A percentile compares a stretch with the other conserved stretches of the same genome.
phyloP scores from a whole-genome alignment of 441 rosid genomes.

The Gossypium schwendimanii region DNA sequence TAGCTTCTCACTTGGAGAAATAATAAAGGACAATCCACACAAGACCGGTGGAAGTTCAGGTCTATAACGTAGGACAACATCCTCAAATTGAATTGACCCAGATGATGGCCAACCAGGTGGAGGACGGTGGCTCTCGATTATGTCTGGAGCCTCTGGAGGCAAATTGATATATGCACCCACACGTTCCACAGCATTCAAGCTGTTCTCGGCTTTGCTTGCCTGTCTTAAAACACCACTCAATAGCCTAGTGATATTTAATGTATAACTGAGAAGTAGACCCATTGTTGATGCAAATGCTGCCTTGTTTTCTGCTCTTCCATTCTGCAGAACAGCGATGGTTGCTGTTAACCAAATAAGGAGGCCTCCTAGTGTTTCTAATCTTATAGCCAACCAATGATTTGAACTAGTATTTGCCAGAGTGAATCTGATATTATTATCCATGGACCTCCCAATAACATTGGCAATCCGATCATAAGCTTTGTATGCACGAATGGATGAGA shows the following conservation, averaged over 20 bases:
- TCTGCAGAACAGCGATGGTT: slow-evolving; percentile 77
- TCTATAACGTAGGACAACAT: slow-evolving; percentile 74
- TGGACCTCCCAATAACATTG: slow-evolving; percentile 62
- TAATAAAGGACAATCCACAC: slow-evolving; percentile 65
- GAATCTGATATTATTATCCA: slow-evolving; percentile 93
- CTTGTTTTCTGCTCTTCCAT: slow-evolving; percentile 52
- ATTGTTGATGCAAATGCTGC: slow-evolving; percentile 74
- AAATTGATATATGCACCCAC: slow-evolving; percentile 75
- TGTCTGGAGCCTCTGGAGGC: slow-evolving; percentile 75
- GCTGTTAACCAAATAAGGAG: slow-evolving; percentile 92
- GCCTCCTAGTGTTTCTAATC: slow-evolving; percentile 87
- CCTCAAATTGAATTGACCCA: slow-evolving; percentile 66
- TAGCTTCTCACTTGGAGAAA: slow-evolving; percentile 72
- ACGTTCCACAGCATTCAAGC: slow-evolving; percentile 91
- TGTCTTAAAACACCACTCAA: slow-evolving; percentile 76
- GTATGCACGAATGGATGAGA: slow-evolving; percentile 85
- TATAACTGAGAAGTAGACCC: slow-evolving; percentile 93
- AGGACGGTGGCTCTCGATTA: slow-evolving; percentile 58
- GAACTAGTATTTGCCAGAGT: slow-evolving; percentile 70
- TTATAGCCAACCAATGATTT: slow-evolving; percentile 81
- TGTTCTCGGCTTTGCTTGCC: slow-evolving; percentile 88
- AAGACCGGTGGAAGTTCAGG: slow-evolving; percentile 91
- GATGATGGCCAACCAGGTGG: slow-evolving; percentile 76
- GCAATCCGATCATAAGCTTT: slow-evolving; percentile 87
- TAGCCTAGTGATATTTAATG: slow-evolving; percentile 69